phyloP scores from a whole-genome alignment of 1,284 basidiomycete genomes.

The Ganoderma meredithae region DNA sequence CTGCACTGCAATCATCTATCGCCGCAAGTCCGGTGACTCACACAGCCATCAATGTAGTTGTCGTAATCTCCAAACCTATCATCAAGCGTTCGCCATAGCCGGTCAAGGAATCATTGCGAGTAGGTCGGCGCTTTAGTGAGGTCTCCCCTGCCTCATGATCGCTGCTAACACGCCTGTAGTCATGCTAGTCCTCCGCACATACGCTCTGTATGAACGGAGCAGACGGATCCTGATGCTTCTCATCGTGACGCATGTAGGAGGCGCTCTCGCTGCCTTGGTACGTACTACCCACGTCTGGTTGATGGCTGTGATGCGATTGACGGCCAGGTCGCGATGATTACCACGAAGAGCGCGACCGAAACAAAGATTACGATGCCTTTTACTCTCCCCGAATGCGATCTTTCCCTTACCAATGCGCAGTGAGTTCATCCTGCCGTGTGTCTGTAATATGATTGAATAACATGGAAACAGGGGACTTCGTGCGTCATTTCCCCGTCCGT shows the following conservation, averaged over 20 bases:
- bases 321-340: slow-evolving; percentile 21
- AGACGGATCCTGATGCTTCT: slow-evolving; percentile 28
- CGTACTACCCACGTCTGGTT: background rate
- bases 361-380: slow-evolving; percentile 23
- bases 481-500: too few relatives aligned
- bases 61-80: slow-evolving; percentile 27
- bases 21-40: background rate
- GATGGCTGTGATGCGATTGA: background rate
- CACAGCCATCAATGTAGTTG: slow-evolving; percentile 15
- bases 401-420: slow-evolving; percentile 26
- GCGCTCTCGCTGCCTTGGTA: slow-evolving; percentile 25
- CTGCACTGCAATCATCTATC: slow-evolving; percentile 9
- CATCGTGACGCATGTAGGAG: slow-evolving; percentile 22
- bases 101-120: slow-evolving; percentile 23
- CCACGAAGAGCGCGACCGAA: slow-evolving; percentile 16
- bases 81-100: slow-evolving; percentile 24
- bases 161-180: slow-evolving; percentile 8
- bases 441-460: background rate
- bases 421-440: background rate
- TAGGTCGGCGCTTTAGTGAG: background rate
- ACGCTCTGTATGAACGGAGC: slow-evolving; percentile 32
- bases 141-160: background rate
- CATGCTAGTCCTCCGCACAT: slow-evolving; percentile 29
- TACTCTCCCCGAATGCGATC: slow-evolving; percentile 16
- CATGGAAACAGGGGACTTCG: too few relatives aligned